Conservation (phyloP, 2,329 filamentous ascomycete genomes). For the Incumbomyces delicatus region DNA sequence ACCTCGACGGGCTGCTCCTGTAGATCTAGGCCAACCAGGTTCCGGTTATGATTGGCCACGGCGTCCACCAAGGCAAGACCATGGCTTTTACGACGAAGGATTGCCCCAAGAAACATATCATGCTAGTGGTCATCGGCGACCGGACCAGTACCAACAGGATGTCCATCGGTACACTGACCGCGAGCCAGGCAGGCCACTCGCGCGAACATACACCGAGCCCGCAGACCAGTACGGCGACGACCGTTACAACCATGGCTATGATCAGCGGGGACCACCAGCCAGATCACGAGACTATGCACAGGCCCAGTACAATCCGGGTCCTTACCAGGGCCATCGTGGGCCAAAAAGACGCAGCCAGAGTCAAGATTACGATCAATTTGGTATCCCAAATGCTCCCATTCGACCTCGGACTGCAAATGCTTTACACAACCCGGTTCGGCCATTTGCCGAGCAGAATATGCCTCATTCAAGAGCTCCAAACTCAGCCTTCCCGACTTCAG, state of each 20-base stretch:
- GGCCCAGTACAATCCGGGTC: conserved; percentile 10
- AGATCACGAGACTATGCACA: conserved; percentile 9
- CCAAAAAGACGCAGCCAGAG: conserved; percentile 10
- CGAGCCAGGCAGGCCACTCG: background rate
- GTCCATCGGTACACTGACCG: background rate
- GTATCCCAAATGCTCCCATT: conserved; percentile 7
- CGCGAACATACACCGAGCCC: conserved; percentile 1
- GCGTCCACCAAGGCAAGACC: conserved; percentile 11
- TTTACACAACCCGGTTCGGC: conserved; percentile 9
- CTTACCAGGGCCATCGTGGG: conserved; percentile 1
- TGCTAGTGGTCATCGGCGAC: background rate
- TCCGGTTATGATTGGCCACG: background rate
- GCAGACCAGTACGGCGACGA: conserved; percentile 11
- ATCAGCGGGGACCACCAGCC: conserved; percentile 7
- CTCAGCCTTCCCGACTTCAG: conserved; percentile 12
- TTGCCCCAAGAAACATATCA: conserved; percentile 1
- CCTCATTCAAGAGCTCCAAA: conserved; percentile 14
- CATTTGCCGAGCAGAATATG: conserved; percentile 8
- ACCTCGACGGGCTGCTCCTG: background rate
- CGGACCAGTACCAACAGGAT: background rate
- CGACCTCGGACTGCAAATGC: conserved; percentile 13
- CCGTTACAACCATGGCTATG: conserved; percentile 10
- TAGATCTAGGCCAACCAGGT: background rate
- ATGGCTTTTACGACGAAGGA: conserved; percentile 5
- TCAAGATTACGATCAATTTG: conserved; percentile 17